Evolutionary conservation across 2,329 filamentous ascomycete species (phyloP).

Genomic region (Pseudogymnoascus verrucosus): DNA sequence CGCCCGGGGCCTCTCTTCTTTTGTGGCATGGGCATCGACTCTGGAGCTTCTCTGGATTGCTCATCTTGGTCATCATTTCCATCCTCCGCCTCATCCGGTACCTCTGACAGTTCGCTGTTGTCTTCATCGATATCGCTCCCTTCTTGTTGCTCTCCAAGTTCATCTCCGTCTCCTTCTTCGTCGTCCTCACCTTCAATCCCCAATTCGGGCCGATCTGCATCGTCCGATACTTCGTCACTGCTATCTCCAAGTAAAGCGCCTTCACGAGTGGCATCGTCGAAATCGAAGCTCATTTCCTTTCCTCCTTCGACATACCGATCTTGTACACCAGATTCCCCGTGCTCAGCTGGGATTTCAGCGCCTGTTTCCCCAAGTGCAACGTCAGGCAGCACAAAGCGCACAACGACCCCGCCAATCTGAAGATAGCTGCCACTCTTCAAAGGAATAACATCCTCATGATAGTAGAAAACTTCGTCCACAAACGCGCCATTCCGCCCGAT

Average conservation of each 20-base stretch:
- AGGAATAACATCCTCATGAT: slow-evolving; percentile 44
- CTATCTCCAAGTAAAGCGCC: slow-evolving; percentile 47
- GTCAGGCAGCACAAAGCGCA: slow-evolving; percentile 61
- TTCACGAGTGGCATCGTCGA: slow-evolving; percentile 53
- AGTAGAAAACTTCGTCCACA: slow-evolving; percentile 50
- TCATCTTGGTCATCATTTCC: slow-evolving; percentile 16
- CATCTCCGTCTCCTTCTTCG: slow-evolving; percentile 22
- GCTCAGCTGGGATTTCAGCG: slow-evolving; percentile 41
- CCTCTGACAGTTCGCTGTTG: slow-evolving; percentile 15
- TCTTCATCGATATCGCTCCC: slow-evolving; percentile 22
- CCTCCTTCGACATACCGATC: slow-evolving; percentile 47
- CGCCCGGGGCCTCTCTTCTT: slow-evolving; percentile 62
- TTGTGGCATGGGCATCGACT: slow-evolving; percentile 26
- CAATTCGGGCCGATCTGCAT: slow-evolving; percentile 8
- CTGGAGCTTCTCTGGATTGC: background rate
- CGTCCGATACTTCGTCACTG: slow-evolving; percentile 33
- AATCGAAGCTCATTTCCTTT: slow-evolving; percentile 67
- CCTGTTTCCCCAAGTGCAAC: slow-evolving; percentile 50
- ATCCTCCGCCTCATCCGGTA: slow-evolving; percentile 16
- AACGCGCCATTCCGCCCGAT: slow-evolving; percentile 60
- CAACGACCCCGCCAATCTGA: slow-evolving; percentile 62
- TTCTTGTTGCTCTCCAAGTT: slow-evolving; percentile 24
- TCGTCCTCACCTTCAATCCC: slow-evolving; percentile 18
- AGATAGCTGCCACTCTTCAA: slow-evolving; percentile 59
- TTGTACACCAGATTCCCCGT: slow-evolving; percentile 40